Base-by-base conservation (phyloP, 768 basidiomycete species). In the Xanthoconium stramineum region DNA sequence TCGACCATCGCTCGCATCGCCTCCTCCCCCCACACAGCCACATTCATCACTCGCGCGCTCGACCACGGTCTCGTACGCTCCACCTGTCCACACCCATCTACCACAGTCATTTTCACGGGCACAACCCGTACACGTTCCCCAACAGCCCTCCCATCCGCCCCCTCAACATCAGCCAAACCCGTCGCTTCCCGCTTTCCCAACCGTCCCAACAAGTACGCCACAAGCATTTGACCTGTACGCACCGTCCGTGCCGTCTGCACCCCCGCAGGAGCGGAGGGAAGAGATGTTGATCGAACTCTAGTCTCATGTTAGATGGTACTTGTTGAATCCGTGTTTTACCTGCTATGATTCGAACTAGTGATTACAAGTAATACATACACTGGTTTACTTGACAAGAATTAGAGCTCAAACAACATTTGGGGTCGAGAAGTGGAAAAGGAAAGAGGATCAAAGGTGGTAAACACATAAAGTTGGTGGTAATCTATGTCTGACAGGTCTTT, bases 251-350 rank as follows among this genome's bases (percentile, higher is more conserved):
- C 77, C 82, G 5, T 68, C 74, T 38, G 78, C 76, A 37, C 55
- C 67, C 3, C 80, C 82, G 47, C 78, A 80, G 56, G 85, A 87
- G 58, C 81, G 87, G 65, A 81, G 86, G 72, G 88, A 89, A 55
- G 78, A 77, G 47, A 60, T 77, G 61, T 62, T 80, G 70, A 80
- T 80, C 57, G 78, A 80, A 36, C 49, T 80, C 19, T 66, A 57
- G 42, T 37, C n/a, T 30, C 19, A 1, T 42, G 30, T 11, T 50
- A 50, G 48, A 43, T 38, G 29, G 19, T 29, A 12, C 24, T 6
- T 32, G 33, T 40, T 24, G 48, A 33, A 39, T 52, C 59, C 24
- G 24, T 24, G 24, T 24, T 24, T 24, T 24, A 24, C 24, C 24
- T 24, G 24, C 24, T 24, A 24, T 24, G 24, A 24, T 24, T 24